Percentiles rank a stretch among this genome's conserved stretches.
Evolutionary conservation across 441 rosid species (phyloP).

Genomic region (Croton laevigatus): DNA sequence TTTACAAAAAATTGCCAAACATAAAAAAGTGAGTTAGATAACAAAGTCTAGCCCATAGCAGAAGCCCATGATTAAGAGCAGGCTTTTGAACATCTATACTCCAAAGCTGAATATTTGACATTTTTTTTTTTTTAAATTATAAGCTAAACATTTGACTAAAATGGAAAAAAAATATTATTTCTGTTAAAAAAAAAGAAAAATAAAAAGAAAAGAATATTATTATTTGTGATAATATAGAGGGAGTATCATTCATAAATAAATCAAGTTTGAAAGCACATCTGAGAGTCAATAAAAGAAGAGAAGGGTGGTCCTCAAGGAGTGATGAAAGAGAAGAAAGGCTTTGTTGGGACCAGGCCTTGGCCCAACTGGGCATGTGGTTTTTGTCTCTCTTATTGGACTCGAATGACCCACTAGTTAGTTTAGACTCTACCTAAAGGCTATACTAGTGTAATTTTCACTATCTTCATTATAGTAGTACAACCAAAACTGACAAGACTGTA

Average conservation of each 20-base stretch:
- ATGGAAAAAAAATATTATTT: too few relatives aligned
- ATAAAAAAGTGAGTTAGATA: neutral
- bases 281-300: neutral
- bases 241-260: too few relatives aligned
- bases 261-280: neutral
- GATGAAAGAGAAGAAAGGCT: too few relatives aligned
- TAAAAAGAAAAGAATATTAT: too few relatives aligned
- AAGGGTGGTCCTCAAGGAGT: neutral
- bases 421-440: neutral
- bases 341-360: constrained; percentile 1
- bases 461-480: too few relatives aligned
- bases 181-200: too few relatives aligned
- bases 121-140: too few relatives aligned
- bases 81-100: neutral
- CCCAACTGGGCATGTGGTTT: constrained; percentile 4
- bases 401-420: neutral
- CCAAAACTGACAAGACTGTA: too few relatives aligned
- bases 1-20: neutral
- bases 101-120: too few relatives aligned
- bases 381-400: neutral
- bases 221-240: too few relatives aligned
- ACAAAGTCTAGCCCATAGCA: neutral
- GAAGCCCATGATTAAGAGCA: neutral
- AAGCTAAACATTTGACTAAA: too few relatives aligned
- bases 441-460: neutral